These are phyloP conservation scores for Cymbidium sinense DNA, from an alignment of 106 monocot species.

Conservation along the genomic window DNA sequence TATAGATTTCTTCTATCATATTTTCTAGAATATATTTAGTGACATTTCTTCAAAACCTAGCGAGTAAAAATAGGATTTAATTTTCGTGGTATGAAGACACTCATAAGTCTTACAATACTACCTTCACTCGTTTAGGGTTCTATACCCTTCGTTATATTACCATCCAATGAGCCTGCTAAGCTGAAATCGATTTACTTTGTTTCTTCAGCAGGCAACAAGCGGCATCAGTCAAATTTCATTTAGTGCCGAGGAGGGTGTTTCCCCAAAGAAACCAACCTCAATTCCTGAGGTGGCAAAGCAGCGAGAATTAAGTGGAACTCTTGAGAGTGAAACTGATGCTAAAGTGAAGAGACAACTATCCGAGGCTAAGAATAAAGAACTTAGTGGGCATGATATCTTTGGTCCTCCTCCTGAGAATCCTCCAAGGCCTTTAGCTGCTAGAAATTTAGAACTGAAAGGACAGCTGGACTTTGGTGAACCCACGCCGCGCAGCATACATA, in stretches of 20 bases:
- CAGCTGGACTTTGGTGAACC: conserved; percentile 46
- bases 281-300: conserved; percentile 72
- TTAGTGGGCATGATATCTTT: conserved; percentile 73
- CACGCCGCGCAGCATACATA: conserved; percentile 34
- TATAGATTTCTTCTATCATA: not conserved
- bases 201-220: conserved; percentile 37
- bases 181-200: not conserved
- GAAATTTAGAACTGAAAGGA: conserved; percentile 45
- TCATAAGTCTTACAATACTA: not conserved
- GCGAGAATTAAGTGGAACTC: conserved; percentile 66
- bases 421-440: conserved; percentile 40
- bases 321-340: conserved; percentile 45
- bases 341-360: conserved; percentile 50
- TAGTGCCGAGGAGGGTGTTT: conserved; percentile 56
- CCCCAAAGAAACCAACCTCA: conserved; percentile 61
- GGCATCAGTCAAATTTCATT: conserved; percentile 74
- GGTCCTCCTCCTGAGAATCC: conserved; percentile 62
- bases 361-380: conserved; percentile 57
- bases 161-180: not conserved
- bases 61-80: not conserved
- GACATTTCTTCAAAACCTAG: not conserved
- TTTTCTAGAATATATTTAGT: not conserved
- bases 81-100: not conserved
- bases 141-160: not conserved
- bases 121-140: not conserved